Evolutionary conservation across 2,329 filamentous ascomycete genomes (phyloP), one percentile per base, ranked within the genome.

Genomic region (Venturia effusa): DNA sequence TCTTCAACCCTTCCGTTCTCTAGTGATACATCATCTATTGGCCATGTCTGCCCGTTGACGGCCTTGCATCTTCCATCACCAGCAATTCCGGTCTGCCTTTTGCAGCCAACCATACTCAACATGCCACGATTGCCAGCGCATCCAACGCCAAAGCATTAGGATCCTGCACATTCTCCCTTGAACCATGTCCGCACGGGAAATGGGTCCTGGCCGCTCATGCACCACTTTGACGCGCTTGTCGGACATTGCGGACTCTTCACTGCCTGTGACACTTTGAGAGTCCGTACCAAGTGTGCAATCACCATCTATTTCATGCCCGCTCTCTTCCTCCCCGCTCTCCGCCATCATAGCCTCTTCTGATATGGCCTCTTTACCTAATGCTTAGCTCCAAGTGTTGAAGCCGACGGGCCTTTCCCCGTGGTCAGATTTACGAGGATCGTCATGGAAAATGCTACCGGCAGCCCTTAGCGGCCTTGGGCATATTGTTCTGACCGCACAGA

Each of bases 111-210:
- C 61, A 63, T 57, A 45, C n/a, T 34, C 27, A 19, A 24, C 2
- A 55, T 63, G 61, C 61, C 61, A 63, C 45, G 41, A 63, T 57
- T 48, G 51, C 34, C 61, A 63, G 34, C 61, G 51, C 34, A 37
- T 48, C 51, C 61, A 57, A 30, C 48, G 41, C 61, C 61, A 63
- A 63, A 63, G 30, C 61, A 55, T 57, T 63, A 40, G 61, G 51
- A 51, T 39, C 8, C 48, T 63, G 61, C 61, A 62, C 40, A 32
- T 34, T 45, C 41, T 34, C 15, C 60, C 60, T 41, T 51, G 45
- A 63, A 32, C 61, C 61, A 63, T 63, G 61, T 43, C 24, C 48
- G 24, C 22, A 63, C 61, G 41, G 37, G 15, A 40, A 11, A 24
- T 43, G 22, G 59, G 60, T 45, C 60, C 43, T 62, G 19, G 40